Conservation (phyloP, 768 basidiomycete genomes). For the Leucosporidium creatinivorum region DNA sequence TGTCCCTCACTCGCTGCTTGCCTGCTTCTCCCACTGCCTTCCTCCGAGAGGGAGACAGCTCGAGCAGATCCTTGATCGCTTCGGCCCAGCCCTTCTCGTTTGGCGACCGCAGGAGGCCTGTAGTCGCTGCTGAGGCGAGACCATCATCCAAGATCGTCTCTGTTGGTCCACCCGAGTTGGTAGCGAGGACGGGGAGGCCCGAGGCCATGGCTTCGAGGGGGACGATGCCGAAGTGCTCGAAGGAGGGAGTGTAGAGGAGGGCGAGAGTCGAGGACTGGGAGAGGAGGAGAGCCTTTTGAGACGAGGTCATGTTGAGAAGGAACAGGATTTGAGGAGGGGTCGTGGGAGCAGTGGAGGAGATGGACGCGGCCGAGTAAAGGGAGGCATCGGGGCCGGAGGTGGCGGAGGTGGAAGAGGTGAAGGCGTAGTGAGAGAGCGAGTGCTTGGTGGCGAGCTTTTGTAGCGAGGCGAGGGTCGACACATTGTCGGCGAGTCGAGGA, state of each 20-base stretch:
- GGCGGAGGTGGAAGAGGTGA: conserved; percentile 14
- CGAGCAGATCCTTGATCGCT: conserved; percentile 55
- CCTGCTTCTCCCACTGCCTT: conserved; percentile 52
- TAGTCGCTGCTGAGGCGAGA: conserved; percentile 40
- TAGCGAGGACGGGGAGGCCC: conserved; percentile 81
- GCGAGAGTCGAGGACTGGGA: conserved; percentile 49
- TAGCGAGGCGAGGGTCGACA: conserved; percentile 56
- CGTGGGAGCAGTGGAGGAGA: conserved; percentile 25
- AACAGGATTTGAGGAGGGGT: conserved; percentile 57
- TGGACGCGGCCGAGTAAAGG: conserved; percentile 6
- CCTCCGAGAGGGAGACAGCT: conserved; percentile 44
- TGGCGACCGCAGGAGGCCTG: conserved; percentile 70
- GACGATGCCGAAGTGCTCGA: conserved; percentile 96
- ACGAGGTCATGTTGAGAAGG: conserved; percentile 73
- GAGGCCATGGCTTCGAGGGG: conserved; percentile 92
- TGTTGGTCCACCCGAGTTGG: conserved; percentile 74
- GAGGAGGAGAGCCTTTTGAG: conserved; percentile 8
- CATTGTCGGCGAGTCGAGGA: conserved; percentile 74
- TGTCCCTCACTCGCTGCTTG: conserved; percentile 53
- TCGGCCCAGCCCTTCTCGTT: conserved; percentile 62
- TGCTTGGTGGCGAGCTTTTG: conserved; percentile 54
- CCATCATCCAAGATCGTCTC: conserved; percentile 63
- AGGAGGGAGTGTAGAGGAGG: conserved; percentile 83
- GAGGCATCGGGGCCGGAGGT: neutral
- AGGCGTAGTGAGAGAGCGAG: conserved; percentile 47